Percentiles rank a stretch among this genome's conserved stretches.
Evolutionary conservation across 306 rosid genomes (phyloP).

Genomic region (Vigna mungo): DNA sequence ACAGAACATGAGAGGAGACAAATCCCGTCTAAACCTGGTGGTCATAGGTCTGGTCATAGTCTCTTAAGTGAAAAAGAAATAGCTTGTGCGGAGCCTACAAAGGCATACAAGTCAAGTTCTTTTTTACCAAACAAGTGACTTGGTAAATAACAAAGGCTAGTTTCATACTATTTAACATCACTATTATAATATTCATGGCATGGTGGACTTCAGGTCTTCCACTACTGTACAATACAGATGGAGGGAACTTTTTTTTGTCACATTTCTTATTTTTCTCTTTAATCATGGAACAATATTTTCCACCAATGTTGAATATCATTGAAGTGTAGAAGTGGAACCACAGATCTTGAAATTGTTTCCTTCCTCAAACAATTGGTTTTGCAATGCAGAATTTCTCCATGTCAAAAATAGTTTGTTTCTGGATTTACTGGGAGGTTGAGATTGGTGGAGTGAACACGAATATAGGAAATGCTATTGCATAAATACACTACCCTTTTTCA

Average conservation of each 20-base stretch:
- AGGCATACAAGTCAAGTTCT: constrained; percentile 3
- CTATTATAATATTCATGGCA: constrained; percentile 21
- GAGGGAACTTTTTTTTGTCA: not conserved
- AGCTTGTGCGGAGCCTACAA: not conserved
- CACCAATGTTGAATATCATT: not conserved
- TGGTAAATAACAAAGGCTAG: constrained; percentile 19
- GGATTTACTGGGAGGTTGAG: not conserved
- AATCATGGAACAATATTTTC: too few relatives aligned
- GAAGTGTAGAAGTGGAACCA: constrained; percentile 9
- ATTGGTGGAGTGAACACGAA: not conserved
- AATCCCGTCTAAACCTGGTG: constrained; percentile 1
- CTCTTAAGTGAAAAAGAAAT: not conserved
- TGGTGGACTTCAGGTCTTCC: constrained; percentile 6
- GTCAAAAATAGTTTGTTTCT: constrained; percentile 11
- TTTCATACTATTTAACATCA: constrained; percentile 10
- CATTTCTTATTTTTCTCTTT: not conserved
- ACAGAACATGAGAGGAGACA: constrained; percentile 29
- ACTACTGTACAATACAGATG: constrained; percentile 11
- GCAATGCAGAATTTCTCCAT: not conserved
- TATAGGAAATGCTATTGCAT: not conserved
- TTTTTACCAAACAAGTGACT: constrained; percentile 11
- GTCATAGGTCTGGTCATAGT: constrained; percentile 27
- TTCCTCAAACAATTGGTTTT: constrained; percentile 22
- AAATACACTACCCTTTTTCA: constrained; percentile 21
- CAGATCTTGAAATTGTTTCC: not conserved